Evolutionary conservation across 2,329 filamentous ascomycete species (phyloP).

Genomic region (Trichoderma pleuroti): DNA sequence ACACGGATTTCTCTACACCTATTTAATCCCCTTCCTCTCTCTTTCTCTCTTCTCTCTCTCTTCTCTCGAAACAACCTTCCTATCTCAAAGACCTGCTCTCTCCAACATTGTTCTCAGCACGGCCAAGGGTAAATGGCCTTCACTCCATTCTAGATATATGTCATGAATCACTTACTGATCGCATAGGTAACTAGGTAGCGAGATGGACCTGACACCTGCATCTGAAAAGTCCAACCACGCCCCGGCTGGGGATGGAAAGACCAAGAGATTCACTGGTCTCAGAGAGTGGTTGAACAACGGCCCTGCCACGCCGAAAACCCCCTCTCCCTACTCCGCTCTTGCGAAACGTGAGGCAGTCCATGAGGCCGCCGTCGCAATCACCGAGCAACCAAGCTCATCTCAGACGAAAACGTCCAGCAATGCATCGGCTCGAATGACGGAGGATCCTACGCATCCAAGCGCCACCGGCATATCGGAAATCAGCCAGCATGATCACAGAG

Average conservation of each 20-base stretch:
- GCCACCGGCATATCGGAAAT: background rate
- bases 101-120: background rate
- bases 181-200: background rate
- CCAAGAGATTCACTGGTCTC: background rate
- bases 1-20: background rate
- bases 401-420: background rate
- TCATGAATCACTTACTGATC: background rate
- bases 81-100: background rate
- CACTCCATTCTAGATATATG: background rate
- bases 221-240: background rate
- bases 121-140: background rate
- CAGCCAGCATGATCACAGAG: background rate
- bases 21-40: background rate
- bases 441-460: background rate
- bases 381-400: background rate
- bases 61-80: background rate
- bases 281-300: slow-evolving; percentile 3
- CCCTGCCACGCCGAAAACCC: background rate
- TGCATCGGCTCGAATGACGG: background rate
- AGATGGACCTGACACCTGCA: background rate
- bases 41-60: no score
- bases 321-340: background rate
- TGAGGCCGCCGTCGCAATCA: background rate
- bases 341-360: background rate
- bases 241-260: background rate